Base-by-base conservation (phyloP, 345 rosid genomes). In the Camelina neglecta region DNA sequence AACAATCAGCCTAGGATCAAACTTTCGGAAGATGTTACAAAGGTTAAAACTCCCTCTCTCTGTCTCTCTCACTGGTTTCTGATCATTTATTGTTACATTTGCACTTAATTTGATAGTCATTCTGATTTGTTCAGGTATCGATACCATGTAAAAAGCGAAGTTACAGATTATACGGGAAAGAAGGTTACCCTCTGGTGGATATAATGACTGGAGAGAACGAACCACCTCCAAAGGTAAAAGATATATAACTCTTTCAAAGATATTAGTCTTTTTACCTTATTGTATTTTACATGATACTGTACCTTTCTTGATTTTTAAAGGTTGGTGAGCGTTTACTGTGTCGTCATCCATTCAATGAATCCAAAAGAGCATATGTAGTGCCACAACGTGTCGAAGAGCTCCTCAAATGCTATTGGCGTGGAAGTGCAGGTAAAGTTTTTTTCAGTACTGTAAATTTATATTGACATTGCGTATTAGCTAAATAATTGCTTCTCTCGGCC, bases 1-100 rank as follows among this genome's bases (percentile, higher is more conserved):
- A 89, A 89, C 69, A 79, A 80, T 77, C 97, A 95, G 80, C 99
- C 98, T 74, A 93, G 97, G 56, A 95, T 95, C 77, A 95, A 95
- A 82, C 98, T 95, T 35, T 95, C 99, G 24, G 99, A 95, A 86
- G 99, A 95, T 84, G 93, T 95, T 79, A 83, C 99, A 38, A 95
- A 92, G 98, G 99, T 95, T 71, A n/a, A 33, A 26, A 65, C 15
- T 50, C 33, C 41, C 23, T 15, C 54, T 8, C 8, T 55, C 9
- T 21, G 23, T 21, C 23, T 55, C 60, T 62, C 64, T 10, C 9
- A 0, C 44, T 39, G 4, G 6, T 23, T 44, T 65, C 29, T 20
- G 47, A 57, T 64, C 38, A 35, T 49, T 57, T 10, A 26, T 35
- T 9, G 18, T 56, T 42, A 49, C 36, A 56, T 11, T 11, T 36